Percentiles rank a stretch among this genome's conserved stretches.
phyloP scores from a whole-genome alignment of 208 protist species.

The Acanthamoeba culbertsoni region DNA sequence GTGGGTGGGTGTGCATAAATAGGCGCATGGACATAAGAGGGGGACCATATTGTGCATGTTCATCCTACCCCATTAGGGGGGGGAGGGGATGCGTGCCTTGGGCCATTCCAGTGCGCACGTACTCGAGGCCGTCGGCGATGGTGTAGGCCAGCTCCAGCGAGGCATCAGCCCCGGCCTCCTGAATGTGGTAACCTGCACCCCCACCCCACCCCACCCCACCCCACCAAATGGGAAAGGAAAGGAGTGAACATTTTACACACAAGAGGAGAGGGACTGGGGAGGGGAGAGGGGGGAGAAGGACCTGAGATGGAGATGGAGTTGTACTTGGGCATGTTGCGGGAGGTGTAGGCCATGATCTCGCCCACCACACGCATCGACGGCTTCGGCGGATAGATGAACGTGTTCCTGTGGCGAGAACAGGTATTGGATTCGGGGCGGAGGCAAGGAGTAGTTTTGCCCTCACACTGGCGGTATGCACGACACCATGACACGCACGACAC shows the following conservation, averaged over 20 bases:
- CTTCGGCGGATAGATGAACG: constrained; percentile 95
- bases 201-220: too few relatives aligned
- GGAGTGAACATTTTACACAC: background rate
- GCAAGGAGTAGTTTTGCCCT: too few relatives aligned
- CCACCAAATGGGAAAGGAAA: constrained; percentile 86
- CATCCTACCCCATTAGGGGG: background rate
- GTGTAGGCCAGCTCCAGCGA: constrained; percentile 94
- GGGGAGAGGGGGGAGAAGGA: background rate
- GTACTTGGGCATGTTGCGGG: constrained; percentile 93
- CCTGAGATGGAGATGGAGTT: constrained; percentile 87
- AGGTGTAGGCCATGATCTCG: constrained; percentile 94
- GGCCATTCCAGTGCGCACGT: constrained; percentile 83
- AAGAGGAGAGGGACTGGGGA: background rate
- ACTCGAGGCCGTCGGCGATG: constrained; percentile 94
- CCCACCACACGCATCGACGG: constrained; percentile 92
- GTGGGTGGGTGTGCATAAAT: too few relatives aligned
- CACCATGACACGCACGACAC: too few relatives aligned
- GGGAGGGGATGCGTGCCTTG: background rate
- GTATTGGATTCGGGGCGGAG: too few relatives aligned
- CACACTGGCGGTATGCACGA: too few relatives aligned
- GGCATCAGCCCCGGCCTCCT: constrained; percentile 91
- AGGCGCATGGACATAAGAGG: too few relatives aligned
- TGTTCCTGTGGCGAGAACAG: constrained; percentile 84
- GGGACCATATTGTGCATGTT: too few relatives aligned
- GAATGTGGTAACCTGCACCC: constrained; percentile 93